phyloP scores from a whole-genome alignment of 1,284 basidiomycete species.

The Rhodotorula sp. region DNA sequence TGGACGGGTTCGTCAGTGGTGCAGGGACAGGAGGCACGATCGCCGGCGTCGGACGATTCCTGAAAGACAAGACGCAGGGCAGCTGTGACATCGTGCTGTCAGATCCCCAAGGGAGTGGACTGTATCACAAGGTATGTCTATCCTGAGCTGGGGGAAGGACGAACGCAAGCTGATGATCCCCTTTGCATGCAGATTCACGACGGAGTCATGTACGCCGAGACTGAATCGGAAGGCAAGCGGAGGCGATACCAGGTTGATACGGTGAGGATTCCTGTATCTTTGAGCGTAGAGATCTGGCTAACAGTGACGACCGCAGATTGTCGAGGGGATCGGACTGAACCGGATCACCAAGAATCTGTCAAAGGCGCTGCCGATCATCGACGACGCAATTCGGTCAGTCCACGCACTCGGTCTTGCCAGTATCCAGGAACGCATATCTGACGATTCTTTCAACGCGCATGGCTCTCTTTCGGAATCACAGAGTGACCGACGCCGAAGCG shows the following conservation, averaged over 20 bases:
- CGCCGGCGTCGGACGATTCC: constrained; percentile 75
- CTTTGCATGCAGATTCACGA: constrained; percentile 64
- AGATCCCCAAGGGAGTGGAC: constrained; percentile 91
- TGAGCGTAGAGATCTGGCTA: not conserved
- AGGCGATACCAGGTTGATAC: constrained; percentile 89
- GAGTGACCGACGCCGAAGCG: constrained; percentile 84
- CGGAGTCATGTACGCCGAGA: constrained; percentile 90
- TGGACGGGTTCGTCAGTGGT: constrained; percentile 90
- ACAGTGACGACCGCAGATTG: constrained; percentile 41
- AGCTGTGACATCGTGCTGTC: constrained; percentile 69
- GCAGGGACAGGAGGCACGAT: constrained; percentile 94
- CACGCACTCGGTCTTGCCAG: no score
- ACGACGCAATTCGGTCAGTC: constrained; percentile 77
- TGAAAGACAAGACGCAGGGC: constrained; percentile 66
- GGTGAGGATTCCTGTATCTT: constrained; percentile 47
- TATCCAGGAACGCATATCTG: not conserved
- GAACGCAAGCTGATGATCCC: constrained; percentile 12
- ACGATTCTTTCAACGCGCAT: not conserved
- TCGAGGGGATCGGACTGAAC: constrained; percentile 77
- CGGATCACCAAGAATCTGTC: constrained; percentile 79
- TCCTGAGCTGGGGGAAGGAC: no score
- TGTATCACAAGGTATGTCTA: constrained; percentile 80
- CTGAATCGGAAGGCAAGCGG: constrained; percentile 93
- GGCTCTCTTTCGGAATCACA: constrained; percentile 47
- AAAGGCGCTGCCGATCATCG: constrained; percentile 72